A percentile compares a stretch with the other conserved stretches of the same genome.
phyloP scores from a whole-genome alignment of 768 basidiomycete species.

The Suillus subaureus region DNA sequence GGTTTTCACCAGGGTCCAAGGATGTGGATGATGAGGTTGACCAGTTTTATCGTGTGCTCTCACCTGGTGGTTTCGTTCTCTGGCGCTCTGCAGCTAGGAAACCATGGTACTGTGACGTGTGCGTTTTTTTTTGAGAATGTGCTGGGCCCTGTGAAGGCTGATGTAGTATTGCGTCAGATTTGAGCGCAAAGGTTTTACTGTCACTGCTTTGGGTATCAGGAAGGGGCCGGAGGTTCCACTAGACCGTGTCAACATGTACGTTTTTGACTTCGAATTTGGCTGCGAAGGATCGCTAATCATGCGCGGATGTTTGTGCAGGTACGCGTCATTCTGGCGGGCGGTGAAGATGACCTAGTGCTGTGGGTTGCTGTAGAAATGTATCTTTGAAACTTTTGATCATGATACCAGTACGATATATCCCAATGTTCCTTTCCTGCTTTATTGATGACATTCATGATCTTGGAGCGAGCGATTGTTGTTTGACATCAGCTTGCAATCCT shows the following conservation, averaged over 20 bases:
- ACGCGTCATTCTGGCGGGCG: conserved; percentile 35
- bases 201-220: conserved; percentile 54
- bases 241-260: conserved; percentile 74
- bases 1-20: conserved; percentile 50
- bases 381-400: neutral
- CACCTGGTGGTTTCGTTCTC: conserved; percentile 59
- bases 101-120: conserved; percentile 68
- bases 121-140: conserved; percentile 9
- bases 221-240: conserved; percentile 50
- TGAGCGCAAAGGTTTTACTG: conserved; percentile 52
- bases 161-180: conserved; percentile 38
- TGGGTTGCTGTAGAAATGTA: neutral
- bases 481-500: neutral
- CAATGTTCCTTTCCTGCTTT: neutral
- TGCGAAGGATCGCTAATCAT: neutral
- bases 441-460: neutral
- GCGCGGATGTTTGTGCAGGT: conserved; percentile 19
- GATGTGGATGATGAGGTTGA: conserved; percentile 54
- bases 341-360: conserved; percentile 16
- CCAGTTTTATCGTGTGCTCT: conserved; percentile 58
- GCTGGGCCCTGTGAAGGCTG: neutral
- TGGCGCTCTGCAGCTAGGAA: conserved; percentile 66
- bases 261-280: neutral
- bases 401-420: neutral
- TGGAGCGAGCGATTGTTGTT: neutral